Percentiles rank a stretch among this genome's conserved stretches.
Conservation (phyloP, 495 filamentous ascomycete species). For the Entonaema liquescens region DNA sequence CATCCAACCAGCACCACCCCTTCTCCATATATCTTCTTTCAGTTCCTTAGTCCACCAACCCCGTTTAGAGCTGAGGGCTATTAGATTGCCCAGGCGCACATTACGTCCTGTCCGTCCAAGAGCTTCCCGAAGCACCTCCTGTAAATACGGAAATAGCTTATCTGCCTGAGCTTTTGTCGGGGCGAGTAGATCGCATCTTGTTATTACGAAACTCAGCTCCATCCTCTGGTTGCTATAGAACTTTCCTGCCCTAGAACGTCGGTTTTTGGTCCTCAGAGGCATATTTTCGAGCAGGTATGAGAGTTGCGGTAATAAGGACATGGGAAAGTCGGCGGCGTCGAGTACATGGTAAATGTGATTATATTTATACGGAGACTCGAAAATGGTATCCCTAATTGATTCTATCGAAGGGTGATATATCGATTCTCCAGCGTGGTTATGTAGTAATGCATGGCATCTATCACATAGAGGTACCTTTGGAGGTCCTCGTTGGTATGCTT, state of each 20-base stretch:
- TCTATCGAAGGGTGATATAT: slow-evolving; percentile 80
- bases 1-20: slow-evolving; percentile 92
- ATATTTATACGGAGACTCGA: slow-evolving; percentile 81
- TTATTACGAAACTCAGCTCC: slow-evolving; percentile 89
- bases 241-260: slow-evolving; percentile 69
- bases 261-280: slow-evolving; percentile 77
- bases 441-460: slow-evolving; percentile 81
- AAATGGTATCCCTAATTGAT: slow-evolving; percentile 80
- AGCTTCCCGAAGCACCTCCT: slow-evolving; percentile 74
- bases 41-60: slow-evolving; percentile 88
- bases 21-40: slow-evolving; percentile 81
- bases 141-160: slow-evolving; percentile 80
- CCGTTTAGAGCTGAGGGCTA: slow-evolving; percentile 82
- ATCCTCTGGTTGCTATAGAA: slow-evolving; percentile 68
- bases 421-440: slow-evolving; percentile 74
- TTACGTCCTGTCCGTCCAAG: slow-evolving; percentile 68
- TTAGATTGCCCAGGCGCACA: slow-evolving; percentile 80
- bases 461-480: slow-evolving; percentile 71
- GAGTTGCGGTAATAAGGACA: slow-evolving; percentile 79
- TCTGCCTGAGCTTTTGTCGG: slow-evolving; percentile 83
- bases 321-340: slow-evolving; percentile 97
- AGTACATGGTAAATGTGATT: slow-evolving; percentile 97
- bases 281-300: slow-evolving; percentile 63
- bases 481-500: slow-evolving; percentile 20
- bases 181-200: slow-evolving; percentile 84